A percentile compares a stretch with the other conserved stretches of the same genome.
These are phyloP conservation scores for Solanum corneliomulleri DNA, from an alignment of 257 asterid species.

Conservation along the genomic window DNA sequence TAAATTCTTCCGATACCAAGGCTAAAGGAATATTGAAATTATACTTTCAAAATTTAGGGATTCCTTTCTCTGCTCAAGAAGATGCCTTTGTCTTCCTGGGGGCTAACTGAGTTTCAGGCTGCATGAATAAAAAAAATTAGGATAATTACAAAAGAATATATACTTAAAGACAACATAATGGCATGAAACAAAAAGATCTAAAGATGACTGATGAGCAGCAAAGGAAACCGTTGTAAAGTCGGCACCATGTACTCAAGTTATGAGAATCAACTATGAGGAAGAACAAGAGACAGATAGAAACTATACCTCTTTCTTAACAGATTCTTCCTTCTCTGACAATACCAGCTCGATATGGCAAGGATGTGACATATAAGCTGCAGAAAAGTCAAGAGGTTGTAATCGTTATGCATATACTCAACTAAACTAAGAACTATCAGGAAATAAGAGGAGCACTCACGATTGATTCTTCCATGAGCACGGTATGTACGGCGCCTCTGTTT, in stretches of 20 bases:
- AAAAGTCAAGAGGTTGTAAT: neutral
- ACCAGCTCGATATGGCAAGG: constrained; percentile 86
- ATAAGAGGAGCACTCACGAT: constrained; percentile 21
- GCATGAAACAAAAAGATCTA: neutral
- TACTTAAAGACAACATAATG: neutral
- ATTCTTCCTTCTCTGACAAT: constrained; percentile 58
- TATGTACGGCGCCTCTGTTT: constrained; percentile 72
- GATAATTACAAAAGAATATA: neutral
- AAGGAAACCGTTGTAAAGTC: neutral
- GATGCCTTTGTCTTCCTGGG: neutral
- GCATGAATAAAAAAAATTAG: neutral
- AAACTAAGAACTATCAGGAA: neutral
- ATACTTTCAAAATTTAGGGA: neutral
- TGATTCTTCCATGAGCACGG: constrained; percentile 37
- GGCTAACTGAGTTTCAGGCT: constrained; percentile 6
- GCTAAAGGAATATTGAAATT: neutral
- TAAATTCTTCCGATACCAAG: neutral
- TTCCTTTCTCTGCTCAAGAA: neutral
- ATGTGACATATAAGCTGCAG: constrained; percentile 76
- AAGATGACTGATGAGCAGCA: neutral
- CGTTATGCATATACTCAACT: neutral
- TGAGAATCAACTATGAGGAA: neutral
- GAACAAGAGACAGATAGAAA: neutral
- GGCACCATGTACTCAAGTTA: neutral
- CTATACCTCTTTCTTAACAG: constrained; percentile 73